Evolutionary conservation across 1,284 basidiomycete genomes (phyloP).

Genomic region (Neolentinus lepideus): DNA sequence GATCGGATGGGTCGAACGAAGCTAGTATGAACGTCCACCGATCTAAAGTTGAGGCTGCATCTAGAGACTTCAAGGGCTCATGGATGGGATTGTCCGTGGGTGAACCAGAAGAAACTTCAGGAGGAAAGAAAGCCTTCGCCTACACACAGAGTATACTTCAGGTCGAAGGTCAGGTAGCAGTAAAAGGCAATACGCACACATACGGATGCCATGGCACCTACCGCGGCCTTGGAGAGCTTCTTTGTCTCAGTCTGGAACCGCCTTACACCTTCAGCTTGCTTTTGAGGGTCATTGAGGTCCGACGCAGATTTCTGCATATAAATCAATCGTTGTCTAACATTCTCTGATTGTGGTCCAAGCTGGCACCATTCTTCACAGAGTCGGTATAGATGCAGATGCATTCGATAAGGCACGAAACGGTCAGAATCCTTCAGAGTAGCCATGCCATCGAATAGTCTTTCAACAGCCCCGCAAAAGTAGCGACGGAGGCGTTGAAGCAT

Average conservation of each 20-base stretch:
- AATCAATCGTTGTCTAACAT: conserved; percentile 66
- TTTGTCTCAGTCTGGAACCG: conserved; percentile 70
- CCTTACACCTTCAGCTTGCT: conserved; percentile 49
- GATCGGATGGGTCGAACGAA: conserved; percentile 43
- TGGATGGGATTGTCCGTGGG: conserved; percentile 47
- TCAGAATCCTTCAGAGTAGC: conserved; percentile 70
- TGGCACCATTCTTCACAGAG: conserved; percentile 95
- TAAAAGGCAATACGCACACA: conserved; percentile 48
- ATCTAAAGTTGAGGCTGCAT: conserved; percentile 47
- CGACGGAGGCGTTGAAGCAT: conserved; percentile 79
- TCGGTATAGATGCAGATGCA: conserved; percentile 77
- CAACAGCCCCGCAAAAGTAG: conserved; percentile 86
- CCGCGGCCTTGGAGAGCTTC: conserved; percentile 69
- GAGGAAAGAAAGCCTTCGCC: conserved; percentile 71
- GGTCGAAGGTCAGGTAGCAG: neutral
- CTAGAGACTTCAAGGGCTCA: conserved; percentile 48
- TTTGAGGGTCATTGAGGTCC: conserved; percentile 37
- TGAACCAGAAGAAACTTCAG: conserved; percentile 50
- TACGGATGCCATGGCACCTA: conserved; percentile 80
- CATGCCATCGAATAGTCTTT: conserved; percentile 78
- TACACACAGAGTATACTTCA: conserved; percentile 19
- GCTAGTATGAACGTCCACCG: conserved; percentile 62
- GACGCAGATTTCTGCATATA: conserved; percentile 68
- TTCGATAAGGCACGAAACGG: conserved; percentile 69
- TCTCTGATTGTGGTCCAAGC: conserved; percentile 71